Conservation (phyloP, 2,329 filamentous ascomycete genomes). For the Dactylellina leptospora region DNA sequence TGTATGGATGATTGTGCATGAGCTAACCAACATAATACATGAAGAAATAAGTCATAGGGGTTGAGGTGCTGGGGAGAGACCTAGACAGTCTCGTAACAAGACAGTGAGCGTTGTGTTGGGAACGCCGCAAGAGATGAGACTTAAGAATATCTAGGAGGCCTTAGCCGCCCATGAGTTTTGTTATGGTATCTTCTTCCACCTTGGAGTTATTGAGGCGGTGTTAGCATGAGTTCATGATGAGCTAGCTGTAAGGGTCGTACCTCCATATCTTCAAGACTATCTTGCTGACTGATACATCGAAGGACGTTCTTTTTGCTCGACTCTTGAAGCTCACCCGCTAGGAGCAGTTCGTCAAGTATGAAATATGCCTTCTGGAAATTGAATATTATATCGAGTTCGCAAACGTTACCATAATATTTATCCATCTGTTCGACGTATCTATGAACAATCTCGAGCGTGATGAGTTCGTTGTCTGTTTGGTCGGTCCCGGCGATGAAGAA, state of each 20-base stretch:
- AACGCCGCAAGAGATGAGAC: not conserved
- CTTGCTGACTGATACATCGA: conserved; percentile 93
- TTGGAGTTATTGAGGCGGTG: not conserved
- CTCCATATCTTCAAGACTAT: conserved; percentile 99
- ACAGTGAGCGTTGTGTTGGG: no score
- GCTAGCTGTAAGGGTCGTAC: conserved; percentile 70
- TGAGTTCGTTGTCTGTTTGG: conserved; percentile 97
- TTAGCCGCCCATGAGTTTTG: conserved; percentile 48
- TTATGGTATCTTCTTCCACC: conserved; percentile 52
- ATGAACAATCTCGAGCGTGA: conserved; percentile 97
- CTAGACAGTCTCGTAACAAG: no score
- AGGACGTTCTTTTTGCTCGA: conserved; percentile 99
- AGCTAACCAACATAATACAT: no score
- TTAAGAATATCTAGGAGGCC: no score
- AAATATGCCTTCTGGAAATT: conserved; percentile 99
- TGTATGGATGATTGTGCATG: no score
- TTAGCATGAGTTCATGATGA: not conserved
- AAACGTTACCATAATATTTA: conserved; percentile 99
- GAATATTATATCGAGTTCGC: conserved; percentile 99
- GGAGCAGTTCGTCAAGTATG: conserved; percentile 92
- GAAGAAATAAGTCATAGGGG: no score
- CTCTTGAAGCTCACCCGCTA: conserved; percentile 97
- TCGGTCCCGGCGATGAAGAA: conserved; percentile 99
- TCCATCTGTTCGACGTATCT: conserved; percentile 99
- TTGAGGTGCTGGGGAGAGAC: no score